Evolutionary conservation across 352 stramenopile genomes (phyloP), one percentile per base, ranked within the genome.

Genomic region (Globisporangium viniferum): DNA sequence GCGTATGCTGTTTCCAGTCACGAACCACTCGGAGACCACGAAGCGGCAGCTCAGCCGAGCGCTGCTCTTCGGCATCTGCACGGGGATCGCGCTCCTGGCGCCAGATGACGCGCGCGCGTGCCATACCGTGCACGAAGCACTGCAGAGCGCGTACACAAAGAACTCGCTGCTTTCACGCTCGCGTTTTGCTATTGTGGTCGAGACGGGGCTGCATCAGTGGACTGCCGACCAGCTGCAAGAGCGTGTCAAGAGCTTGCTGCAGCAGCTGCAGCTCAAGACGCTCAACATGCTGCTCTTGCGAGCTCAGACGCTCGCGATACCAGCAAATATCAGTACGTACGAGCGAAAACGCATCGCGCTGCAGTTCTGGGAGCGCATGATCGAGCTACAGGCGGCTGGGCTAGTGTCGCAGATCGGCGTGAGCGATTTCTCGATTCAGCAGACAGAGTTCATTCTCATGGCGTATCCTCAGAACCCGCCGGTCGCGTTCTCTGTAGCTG

Each of bases 401-500:
- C 65, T 89, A 1, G 78, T 74, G 1, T 48, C 66, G 41, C 60
- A 78, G 10, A 78, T 90, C 9, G 82, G 84, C 0, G 56, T 88
- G 22, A 80, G 73, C 41, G 75, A 80, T 49, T 81, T 88, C 24
- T 73, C 59, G 7, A 71, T 82, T 36, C 75, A 85, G 66, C 80
- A 88, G 56, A 77, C 86, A 6, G 84, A 92, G 70, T 87, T 92
- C 46, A 55, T 90, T 24, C 70, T 83, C 48, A 80, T 64, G 0
- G 62, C 72, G 3, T 74, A 67, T 33, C 78, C 77, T 0, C n/a
- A 31, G 1, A 58, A 74, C 15, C 64, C 56, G 41, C 79, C 80
- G 4, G 62, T 64, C 33, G 59, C 80, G 29, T 56, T 79, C 18
- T 33, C 64, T 0, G 15, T 88, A 0, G 29, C 55, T 15, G 55